Conservation (phyloP, 352 stramenopile species). For the Pythium aphanidermatum region DNA sequence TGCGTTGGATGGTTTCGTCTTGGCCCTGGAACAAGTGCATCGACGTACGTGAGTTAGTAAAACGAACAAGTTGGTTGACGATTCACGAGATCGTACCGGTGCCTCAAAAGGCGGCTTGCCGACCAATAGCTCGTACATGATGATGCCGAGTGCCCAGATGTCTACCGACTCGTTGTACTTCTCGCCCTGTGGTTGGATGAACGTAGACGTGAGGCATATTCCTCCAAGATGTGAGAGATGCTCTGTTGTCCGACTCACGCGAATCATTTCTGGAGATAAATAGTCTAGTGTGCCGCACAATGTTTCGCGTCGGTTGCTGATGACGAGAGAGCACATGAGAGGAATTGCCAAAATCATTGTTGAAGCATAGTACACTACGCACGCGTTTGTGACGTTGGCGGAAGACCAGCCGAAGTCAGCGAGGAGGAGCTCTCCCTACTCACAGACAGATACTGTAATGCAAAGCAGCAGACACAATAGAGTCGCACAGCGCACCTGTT, state of each 20-base stretch:
- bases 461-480: too few relatives aligned
- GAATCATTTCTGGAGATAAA: conserved; percentile 99
- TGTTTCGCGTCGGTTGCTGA: conserved; percentile 90
- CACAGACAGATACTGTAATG: neutral
- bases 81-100: conserved; percentile 33
- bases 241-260: conserved; percentile 31
- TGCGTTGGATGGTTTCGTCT: conserved; percentile 94
- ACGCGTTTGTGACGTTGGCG: conserved; percentile 72
- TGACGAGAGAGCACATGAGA: neutral
- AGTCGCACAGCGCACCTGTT: conserved; percentile 7
- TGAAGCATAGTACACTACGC: conserved; percentile 12
- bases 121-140: conserved; percentile 98
- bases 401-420: conserved; percentile 99
- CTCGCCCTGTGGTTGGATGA: conserved; percentile 47
- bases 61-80: too few relatives aligned
- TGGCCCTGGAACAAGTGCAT: conserved; percentile 70
- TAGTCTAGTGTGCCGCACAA: conserved; percentile 99
- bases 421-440: conserved; percentile 94
- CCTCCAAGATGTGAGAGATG: neutral
- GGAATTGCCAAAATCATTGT: too few relatives aligned
- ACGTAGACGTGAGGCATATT: neutral
- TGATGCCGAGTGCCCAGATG: conserved; percentile 98
- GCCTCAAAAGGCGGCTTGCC: conserved; percentile 97
- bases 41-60: neutral
- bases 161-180: conserved; percentile 99